These are phyloP conservation scores for Limnomonas spitsbergensis DNA, from an alignment of 139 green algal genomes.

Conservation along the genomic window DNA sequence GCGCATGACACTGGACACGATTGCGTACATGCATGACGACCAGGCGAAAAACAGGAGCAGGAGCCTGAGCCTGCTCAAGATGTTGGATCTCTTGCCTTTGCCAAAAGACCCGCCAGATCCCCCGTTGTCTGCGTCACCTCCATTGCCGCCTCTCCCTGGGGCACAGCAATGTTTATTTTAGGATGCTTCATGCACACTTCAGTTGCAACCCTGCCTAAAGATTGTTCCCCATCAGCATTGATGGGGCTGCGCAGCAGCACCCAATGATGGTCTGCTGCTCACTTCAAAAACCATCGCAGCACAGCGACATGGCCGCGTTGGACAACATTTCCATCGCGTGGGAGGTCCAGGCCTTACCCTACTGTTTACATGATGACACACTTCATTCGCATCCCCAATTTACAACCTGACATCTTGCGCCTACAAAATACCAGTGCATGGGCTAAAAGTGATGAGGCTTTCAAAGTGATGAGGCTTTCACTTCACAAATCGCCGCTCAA, in stretches of 20 bases:
- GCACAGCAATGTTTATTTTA: not conserved
- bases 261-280: too few species aligned
- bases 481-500: not conserved
- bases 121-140: not conserved
- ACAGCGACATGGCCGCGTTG: too few species aligned
- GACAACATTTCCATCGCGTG: too few species aligned
- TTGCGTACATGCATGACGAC: not conserved
- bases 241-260: not conserved
- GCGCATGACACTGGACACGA: not conserved
- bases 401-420: too few species aligned
- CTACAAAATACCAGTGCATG: too few species aligned
- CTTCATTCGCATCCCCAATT: too few species aligned
- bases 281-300: too few species aligned
- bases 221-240: not conserved
- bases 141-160: not conserved
- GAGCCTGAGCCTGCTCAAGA: not conserved
- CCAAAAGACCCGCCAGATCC: not conserved
- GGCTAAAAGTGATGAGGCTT: too few species aligned
- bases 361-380: too few species aligned
- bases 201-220: too few species aligned
- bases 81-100: not conserved
- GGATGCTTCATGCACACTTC: not conserved
- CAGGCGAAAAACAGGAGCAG: not conserved
- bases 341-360: too few species aligned
- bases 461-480: not conserved